These are phyloP conservation scores for Salvia sclarea DNA, from an alignment of 305 asterid species.

Conservation along the genomic window DNA sequence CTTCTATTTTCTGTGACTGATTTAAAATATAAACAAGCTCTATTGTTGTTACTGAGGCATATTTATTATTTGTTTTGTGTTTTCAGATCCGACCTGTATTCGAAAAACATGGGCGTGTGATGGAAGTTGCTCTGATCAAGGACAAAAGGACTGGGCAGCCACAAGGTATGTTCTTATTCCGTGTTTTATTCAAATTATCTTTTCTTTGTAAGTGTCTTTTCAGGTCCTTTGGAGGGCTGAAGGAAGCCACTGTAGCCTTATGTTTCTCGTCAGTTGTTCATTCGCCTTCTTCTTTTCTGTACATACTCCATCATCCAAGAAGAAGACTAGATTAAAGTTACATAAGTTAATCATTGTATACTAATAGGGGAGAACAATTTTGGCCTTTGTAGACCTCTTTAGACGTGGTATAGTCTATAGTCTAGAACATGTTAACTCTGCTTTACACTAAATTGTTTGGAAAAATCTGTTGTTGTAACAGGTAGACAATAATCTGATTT, in stretches of 20 bases:
- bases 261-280: slow-evolving; percentile 65
- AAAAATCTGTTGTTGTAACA: slow-evolving; percentile 33
- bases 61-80: slow-evolving; percentile 33
- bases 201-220: slow-evolving; percentile 53
- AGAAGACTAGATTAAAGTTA: slow-evolving; percentile 58
- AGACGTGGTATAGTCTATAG: slow-evolving; percentile 42
- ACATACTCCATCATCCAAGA: slow-evolving; percentile 63
- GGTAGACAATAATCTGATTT: slow-evolving; percentile 33
- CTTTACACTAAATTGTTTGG: slow-evolving; percentile 28
- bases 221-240: slow-evolving; percentile 87
- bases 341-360: slow-evolving; percentile 47
- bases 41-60: slow-evolving; percentile 7
- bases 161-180: slow-evolving; percentile 72
- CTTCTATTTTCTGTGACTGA: background rate
- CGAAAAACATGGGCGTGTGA: slow-evolving; percentile 79
- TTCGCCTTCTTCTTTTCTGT: slow-evolving; percentile 57
- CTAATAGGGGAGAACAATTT: slow-evolving; percentile 38
- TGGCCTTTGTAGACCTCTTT: slow-evolving; percentile 39
- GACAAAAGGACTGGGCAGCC: slow-evolving; percentile 95
- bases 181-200: slow-evolving; percentile 28
- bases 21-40: background rate
- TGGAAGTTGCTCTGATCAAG: slow-evolving; percentile 94
- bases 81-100: slow-evolving; percentile 84
- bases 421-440: slow-evolving; percentile 33
- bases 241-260: slow-evolving; percentile 66